Base-by-base conservation (phyloP, 306 rosid genomes). In the Lablab purpureus region DNA sequence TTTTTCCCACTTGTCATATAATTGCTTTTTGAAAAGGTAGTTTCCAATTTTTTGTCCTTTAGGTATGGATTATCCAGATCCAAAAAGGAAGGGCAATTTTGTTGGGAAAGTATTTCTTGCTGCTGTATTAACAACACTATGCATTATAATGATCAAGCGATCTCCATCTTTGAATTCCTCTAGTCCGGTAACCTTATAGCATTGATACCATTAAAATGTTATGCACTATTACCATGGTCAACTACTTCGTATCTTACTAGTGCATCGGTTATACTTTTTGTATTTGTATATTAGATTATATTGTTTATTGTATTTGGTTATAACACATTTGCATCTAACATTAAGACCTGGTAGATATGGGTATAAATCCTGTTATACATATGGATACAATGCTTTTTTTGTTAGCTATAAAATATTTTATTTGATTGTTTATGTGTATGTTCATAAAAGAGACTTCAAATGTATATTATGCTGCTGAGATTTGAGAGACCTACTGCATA, bases 31-130 rank as follows among this genome's bases (percentile, higher is more conserved):
- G 12, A 11, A 68, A 40, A 51, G 71, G 37, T 69, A 8, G 60
- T 50, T 41, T 76, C 66, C 71, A 51, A 40, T 45, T 17, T 67
- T 52, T 47, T 78, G 67, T 65, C 71, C 79, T 79, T 45, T 59
- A 94, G 99, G 97, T 81, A 78, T 88, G 92, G 97, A 94, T 59
- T 94, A 91, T 73, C 78, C 87, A 17, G 97, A 94, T 74, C 86
- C 93, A 5, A 94, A 92, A 85, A 88, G 86, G 92, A 92, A 88
- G 90, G 84, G 86, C 73, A 89, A 80, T 83, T 88, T 87, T 83
- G 86, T 94, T 41, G 99, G 97, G 83, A 94, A 92, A 83, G 83
- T 94, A 77, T 66, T 94, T 75, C 87, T 92, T 89, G 95, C 92
- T 84, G 99, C 93, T 67, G 52, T 76, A 25, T 83, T 94, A 50